These are phyloP conservation scores for Nakazawaea molendinolei DNA, from an alignment of 805 yeast genomes.

Conservation along the genomic window DNA sequence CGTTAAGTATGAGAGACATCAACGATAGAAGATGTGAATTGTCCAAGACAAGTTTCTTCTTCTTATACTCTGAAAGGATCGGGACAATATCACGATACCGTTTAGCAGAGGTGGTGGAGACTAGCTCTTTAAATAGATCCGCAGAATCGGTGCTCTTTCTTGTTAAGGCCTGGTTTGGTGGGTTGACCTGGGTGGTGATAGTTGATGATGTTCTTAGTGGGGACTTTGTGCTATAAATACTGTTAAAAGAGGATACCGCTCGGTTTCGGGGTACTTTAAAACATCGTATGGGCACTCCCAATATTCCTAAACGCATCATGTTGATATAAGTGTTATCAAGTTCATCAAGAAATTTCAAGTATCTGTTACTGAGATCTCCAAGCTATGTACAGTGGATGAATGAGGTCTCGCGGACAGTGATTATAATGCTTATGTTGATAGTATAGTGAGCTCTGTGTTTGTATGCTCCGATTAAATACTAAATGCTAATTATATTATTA, in stretches of 20 bases:
- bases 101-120: neutral
- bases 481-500: too few relatives aligned
- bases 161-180: too few relatives aligned
- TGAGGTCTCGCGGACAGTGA: too few relatives aligned
- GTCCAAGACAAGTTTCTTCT: constrained; percentile 2
- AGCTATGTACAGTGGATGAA: too few relatives aligned
- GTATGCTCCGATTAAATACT: too few relatives aligned
- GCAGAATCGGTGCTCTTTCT: constrained; percentile 1
- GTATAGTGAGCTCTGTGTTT: too few relatives aligned
- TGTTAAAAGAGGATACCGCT: too few relatives aligned
- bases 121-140: neutral
- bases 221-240: too few relatives aligned
- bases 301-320: constrained; percentile 1
- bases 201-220: neutral
- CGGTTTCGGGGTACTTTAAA: constrained; percentile 4
- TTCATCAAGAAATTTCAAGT: too few relatives aligned
- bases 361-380: too few relatives aligned
- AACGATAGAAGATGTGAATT: constrained; percentile 11
- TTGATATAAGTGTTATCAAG: too few relatives aligned
- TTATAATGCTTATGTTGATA: too few relatives aligned
- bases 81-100: constrained; percentile 1
- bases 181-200: neutral
- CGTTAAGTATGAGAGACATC: constrained; percentile 7
- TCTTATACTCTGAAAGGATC: constrained; percentile 1
- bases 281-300: neutral